These are phyloP conservation scores for Saxispiralis lemnorum DNA, from an alignment of 495 filamentous ascomycete genomes.

Conservation along the genomic window DNA sequence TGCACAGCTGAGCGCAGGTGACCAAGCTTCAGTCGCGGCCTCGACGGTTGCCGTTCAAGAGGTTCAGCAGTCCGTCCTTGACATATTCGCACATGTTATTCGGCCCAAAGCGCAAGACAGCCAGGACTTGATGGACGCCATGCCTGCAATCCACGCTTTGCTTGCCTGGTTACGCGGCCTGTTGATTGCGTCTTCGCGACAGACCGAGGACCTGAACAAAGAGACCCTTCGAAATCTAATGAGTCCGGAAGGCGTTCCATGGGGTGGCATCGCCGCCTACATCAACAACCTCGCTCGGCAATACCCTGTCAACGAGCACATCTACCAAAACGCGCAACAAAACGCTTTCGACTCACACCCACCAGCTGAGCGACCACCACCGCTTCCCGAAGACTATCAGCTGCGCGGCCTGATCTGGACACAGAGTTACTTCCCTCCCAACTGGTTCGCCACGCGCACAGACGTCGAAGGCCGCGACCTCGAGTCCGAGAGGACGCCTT, in stretches of 20 bases:
- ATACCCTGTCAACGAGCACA: not conserved
- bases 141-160: not conserved
- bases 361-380: conserved; percentile 14
- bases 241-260: not conserved
- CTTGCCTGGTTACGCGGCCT: conserved; percentile 2
- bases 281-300: not conserved
- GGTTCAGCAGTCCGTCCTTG: not conserved
- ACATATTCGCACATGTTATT: not conserved
- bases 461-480: conserved; percentile 59
- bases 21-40: not conserved
- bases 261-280: not conserved
- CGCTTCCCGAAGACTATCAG: conserved; percentile 67
- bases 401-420: conserved; percentile 61
- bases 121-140: not conserved
- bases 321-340: not conserved
- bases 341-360: not conserved
- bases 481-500: conserved; percentile 46
- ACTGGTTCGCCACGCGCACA: conserved; percentile 50
- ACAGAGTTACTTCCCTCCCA: conserved; percentile 46
- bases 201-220: not conserved
- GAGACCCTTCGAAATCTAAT: not conserved
- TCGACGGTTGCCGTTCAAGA: not conserved
- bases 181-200: not conserved
- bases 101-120: not conserved
- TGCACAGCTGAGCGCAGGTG: not conserved